Evolutionary conservation across 208 protist species (phyloP), one percentile per base, ranked within the genome.

Genomic region (Wallacemonas rigidus): DNA sequence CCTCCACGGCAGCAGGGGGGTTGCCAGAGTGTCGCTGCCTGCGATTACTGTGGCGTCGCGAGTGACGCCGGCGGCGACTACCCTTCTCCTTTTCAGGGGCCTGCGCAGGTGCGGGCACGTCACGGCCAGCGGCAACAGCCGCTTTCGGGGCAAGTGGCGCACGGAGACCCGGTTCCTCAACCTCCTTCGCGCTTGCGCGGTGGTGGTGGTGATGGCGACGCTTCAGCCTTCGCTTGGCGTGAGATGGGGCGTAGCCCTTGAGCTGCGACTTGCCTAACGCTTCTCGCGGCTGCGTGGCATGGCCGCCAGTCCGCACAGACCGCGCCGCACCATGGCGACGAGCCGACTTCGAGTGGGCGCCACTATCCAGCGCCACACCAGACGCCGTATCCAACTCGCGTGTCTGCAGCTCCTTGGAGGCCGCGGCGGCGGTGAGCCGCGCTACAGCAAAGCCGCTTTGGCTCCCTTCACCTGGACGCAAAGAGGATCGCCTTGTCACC

Each of bases 181-280:
- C 3, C 7, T 26, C 48, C 54, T 61, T 57, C 5, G 41, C 70
- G 15, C 41, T 65, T 56, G 70, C 35, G 50, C 48, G 15, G 70
- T 26, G 58, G 51, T 67, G 55, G 48, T 61, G 48, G 64, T 68
- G 44, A 50, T 47, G 58, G 45, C 55, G 57, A 51, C 53, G 43
- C 76, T 77, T 81, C 17, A 79, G 62, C 4, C 72, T 75, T 8
- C 80, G 76, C 70, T 78, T 78, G 11, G 80, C 80, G 11, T 65
- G 36, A 40, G 60, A 75, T n/a, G 67, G 73, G 36, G 45, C 68
- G 56, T 72, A 62, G 55, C 54, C 68, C 56, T 79, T 72, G 14
- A 62, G 51, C 35, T 71, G 47, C 26, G 56, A 55, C 61, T 67
- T 65, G 17, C 70, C 55, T 48, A 57, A 50, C 40, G 51, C 70